phyloP scores from a whole-genome alignment of 2,329 filamentous ascomycete genomes.

The Diaporthe humulicola region DNA sequence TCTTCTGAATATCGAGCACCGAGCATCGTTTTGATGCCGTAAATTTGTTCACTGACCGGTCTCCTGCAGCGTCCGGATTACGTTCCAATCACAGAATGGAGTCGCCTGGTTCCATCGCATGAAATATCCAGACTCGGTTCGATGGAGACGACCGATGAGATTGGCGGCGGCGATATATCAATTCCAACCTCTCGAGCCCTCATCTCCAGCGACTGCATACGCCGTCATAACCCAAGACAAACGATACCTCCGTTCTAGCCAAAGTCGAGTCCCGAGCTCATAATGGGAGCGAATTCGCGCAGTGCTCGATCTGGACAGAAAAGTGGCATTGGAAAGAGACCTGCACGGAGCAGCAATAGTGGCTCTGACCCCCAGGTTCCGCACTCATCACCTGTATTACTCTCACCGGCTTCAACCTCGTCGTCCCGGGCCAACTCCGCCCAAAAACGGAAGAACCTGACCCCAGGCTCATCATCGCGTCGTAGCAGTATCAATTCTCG shows the following conservation, averaged over 20 bases:
- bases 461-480: constrained; percentile 17
- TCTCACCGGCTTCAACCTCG: constrained; percentile 28
- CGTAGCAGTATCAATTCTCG: constrained; percentile 31
- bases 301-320: constrained; percentile 48
- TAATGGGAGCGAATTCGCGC: constrained; percentile 52
- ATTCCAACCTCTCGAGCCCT: constrained; percentile 21
- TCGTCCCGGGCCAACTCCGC: constrained; percentile 23
- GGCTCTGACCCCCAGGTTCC: constrained; percentile 30
- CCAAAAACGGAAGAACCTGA: background rate
- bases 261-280: constrained; percentile 36
- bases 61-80: constrained; percentile 29
- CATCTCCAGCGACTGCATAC: constrained; percentile 19
- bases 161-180: constrained; percentile 34
- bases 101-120: constrained; percentile 34
- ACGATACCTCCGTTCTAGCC: constrained; percentile 28
- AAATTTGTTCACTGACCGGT: constrained; percentile 15
- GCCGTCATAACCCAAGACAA: constrained; percentile 1
- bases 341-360: constrained; percentile 40
- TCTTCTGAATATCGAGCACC: constrained; percentile 29
- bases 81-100: constrained; percentile 33
- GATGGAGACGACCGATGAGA: constrained; percentile 34
- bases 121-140: constrained; percentile 32
- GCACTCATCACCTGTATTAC: constrained; percentile 25
- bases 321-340: constrained; percentile 50
- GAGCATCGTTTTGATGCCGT: constrained; percentile 19